Conservation (phyloP, 257 asterid species). For the Solanum raphanifolium region DNA sequence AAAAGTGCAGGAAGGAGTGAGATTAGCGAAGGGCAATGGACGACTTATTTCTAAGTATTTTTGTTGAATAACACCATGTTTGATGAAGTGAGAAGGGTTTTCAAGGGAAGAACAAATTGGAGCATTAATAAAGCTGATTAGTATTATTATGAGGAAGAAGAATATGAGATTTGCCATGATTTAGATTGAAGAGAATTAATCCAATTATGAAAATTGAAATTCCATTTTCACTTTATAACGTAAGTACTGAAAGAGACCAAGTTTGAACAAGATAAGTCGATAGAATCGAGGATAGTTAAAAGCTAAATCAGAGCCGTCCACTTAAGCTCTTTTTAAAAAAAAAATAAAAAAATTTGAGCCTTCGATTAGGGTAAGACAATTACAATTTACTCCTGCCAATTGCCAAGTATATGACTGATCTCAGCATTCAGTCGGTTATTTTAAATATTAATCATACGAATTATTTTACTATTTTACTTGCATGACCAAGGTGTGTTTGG, state of each 20-base stretch:
- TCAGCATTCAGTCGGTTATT: neutral
- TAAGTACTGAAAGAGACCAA: neutral
- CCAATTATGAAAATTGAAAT: neutral
- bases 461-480: neutral
- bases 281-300: neutral
- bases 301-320: neutral
- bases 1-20: conserved; percentile 51
- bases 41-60: conserved; percentile 35
- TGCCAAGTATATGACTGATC: neutral
- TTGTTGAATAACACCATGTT: conserved; percentile 11
- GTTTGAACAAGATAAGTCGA: neutral
- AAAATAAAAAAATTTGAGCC: neutral
- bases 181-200: neutral
- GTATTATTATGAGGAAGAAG: neutral
- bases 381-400: neutral
- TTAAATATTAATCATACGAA: neutral
- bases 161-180: conserved; percentile 1
- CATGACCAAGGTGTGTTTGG: neutral
- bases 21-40: conserved; percentile 45
- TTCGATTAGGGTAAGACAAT: neutral
- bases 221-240: neutral
- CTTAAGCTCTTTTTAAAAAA: neutral
- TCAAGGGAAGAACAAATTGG: conserved; percentile 7
- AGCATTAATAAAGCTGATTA: neutral
- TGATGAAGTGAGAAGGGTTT: conserved; percentile 23